Evolutionary conservation across 2,329 filamentous ascomycete species (phyloP), one percentile per base, ranked within the genome.

Genomic region (Epichloe baconii): DNA sequence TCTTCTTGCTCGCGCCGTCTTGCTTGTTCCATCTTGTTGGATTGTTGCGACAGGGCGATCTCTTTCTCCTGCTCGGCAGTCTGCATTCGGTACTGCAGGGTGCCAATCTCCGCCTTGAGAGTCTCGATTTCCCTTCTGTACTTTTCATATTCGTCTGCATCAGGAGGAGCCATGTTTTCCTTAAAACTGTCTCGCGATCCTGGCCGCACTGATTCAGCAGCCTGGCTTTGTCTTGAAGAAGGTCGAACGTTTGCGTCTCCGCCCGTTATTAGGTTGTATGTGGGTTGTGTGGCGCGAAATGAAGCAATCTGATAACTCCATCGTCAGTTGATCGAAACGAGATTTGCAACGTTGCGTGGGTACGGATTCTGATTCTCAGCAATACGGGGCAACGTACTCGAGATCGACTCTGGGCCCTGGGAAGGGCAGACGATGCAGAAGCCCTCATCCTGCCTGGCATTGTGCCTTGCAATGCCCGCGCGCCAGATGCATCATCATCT

Each of bases 11-110:
- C 85, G 55, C 85, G 86, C 46, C 83, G 76, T 57, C 87, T 83
- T 2, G 84, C 76, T 51, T 95, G 88, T 55, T 91, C 82, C 21
- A 95, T 67, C 61, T 95, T 91, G 59, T 87, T 86, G 57, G 88
- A 85, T 59, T 93, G 86, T 55, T 88, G 83, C 15, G 95, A 74
- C 10, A 81, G 76, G 46, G 82, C 74, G 60, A 96, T 78, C 52
- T 95, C 88, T 59, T 86, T 84, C 62, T 97, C 91, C 59, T 95
- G 88, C 60, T 91, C 90, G 49, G 87, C 72, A 17, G 86, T 91
- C 61, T 89, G 86, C 57, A 95, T 76, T 53, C 91, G 88, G 69
- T 96, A 98, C 55, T 83, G 84, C 48, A 96, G 72, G 0, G 88
- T 87, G 55, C 90, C 93, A 42, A 97, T 74, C 67, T 96, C 88